phyloP scores from a whole-genome alignment of 2,329 filamentous ascomycete genomes.

The Phaeosphaeriaceae sp. region DNA sequence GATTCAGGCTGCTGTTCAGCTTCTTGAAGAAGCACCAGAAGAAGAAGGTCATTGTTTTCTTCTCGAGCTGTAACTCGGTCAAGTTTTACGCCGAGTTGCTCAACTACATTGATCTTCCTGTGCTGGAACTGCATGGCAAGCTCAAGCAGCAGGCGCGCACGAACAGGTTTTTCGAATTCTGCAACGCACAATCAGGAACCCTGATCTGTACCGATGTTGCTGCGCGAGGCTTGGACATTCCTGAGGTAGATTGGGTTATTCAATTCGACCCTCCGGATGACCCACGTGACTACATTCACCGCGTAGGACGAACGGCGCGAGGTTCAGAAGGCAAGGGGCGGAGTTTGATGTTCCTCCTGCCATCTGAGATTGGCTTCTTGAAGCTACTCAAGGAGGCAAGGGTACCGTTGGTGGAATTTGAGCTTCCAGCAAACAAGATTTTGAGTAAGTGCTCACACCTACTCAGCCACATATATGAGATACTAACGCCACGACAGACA shows the following conservation, averaged over 20 bases:
- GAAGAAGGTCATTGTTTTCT: conserved; percentile 98
- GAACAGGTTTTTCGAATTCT: conserved; percentile 97
- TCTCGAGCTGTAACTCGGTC: conserved; percentile 84
- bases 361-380: conserved; percentile 89
- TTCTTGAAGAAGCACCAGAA: conserved; percentile 91
- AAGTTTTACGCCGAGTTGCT: conserved; percentile 94
- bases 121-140: conserved; percentile 85
- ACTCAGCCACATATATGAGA: neutral
- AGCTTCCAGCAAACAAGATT: conserved; percentile 92
- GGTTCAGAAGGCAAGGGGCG: conserved; percentile 83
- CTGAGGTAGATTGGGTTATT: conserved; percentile 88
- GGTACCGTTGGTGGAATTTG: conserved; percentile 94
- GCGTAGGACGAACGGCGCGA: conserved; percentile 91
- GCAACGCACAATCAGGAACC: conserved; percentile 82
- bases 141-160: conserved; percentile 99
- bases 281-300: conserved; percentile 73
- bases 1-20: conserved; percentile 91
- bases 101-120: conserved; percentile 95
- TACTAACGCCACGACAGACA: conserved; percentile 55
- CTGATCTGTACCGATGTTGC: conserved; percentile 97
- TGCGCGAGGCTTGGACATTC: conserved; percentile 92
- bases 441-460: conserved; percentile 57
- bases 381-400: conserved; percentile 88
- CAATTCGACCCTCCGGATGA: conserved; percentile 96
- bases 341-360: conserved; percentile 91